Conservation (phyloP, 441 rosid genomes). For the Geranium incanum region DNA sequence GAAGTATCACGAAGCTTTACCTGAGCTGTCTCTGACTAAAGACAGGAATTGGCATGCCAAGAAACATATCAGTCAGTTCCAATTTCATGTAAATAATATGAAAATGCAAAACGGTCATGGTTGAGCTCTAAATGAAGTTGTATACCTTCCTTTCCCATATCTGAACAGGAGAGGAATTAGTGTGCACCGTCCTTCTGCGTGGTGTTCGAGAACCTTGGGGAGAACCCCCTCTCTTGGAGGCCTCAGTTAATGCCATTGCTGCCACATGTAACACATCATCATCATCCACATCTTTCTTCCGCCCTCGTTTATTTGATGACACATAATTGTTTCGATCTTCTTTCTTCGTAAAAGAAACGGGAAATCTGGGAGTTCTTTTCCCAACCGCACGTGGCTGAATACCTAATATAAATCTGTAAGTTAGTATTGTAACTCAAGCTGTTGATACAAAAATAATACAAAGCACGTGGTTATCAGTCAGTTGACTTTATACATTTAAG, state of each 20-base stretch:
- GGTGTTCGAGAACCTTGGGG: constrained; percentile 45
- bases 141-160: constrained; percentile 59
- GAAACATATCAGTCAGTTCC: constrained; percentile 11
- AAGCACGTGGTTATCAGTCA: not conserved
- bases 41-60: constrained; percentile 28
- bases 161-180: constrained; percentile 39
- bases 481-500: not conserved
- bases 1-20: constrained; percentile 36
- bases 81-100: not conserved
- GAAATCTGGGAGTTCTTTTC: constrained; percentile 90
- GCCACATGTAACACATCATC: constrained; percentile 56
- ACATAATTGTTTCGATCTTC: constrained; percentile 38
- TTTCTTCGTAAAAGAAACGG: constrained; percentile 46
- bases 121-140: constrained; percentile 10
- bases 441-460: not conserved
- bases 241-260: constrained; percentile 60
- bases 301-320: constrained; percentile 38
- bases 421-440: not conserved
- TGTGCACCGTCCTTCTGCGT: constrained; percentile 29
- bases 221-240: constrained; percentile 54
- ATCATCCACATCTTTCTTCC: constrained; percentile 45
- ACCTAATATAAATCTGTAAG: constrained; percentile 37
- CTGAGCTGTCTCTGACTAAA: constrained; percentile 37
- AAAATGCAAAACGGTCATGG: constrained; percentile 6
- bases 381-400: constrained; percentile 62